A percentile compares a stretch with the other conserved stretches of the same genome.
Conservation (phyloP, 495 filamentous ascomycete species). For the Viridothelium virens region DNA sequence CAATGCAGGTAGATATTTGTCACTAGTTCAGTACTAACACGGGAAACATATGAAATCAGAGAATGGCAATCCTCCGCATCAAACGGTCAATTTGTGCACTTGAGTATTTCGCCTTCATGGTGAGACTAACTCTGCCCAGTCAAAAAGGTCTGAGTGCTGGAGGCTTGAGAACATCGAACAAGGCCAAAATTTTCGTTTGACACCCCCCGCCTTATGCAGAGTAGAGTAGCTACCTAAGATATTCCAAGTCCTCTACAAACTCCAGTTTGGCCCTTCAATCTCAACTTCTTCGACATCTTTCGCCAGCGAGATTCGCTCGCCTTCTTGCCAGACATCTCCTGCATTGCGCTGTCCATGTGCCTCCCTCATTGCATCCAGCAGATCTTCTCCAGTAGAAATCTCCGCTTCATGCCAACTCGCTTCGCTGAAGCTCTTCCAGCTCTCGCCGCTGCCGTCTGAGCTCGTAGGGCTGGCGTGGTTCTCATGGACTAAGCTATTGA, state of each 20-base stretch:
- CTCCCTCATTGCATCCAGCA: conserved; percentile 4
- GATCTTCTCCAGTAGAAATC: conserved; percentile 2
- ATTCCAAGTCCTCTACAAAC: background rate
- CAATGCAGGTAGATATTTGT: too few species aligned
- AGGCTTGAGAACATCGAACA: too few species aligned
- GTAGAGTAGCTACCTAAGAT: too few species aligned
- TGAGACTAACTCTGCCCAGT: too few species aligned
- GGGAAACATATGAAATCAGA: too few species aligned
- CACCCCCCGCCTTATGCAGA: too few species aligned
- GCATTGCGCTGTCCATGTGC: background rate
- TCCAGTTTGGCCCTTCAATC: background rate
- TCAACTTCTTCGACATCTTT: background rate
- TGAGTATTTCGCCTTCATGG: too few species aligned
- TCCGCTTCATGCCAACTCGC: conserved; percentile 12
- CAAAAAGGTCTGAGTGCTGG: too few species aligned
- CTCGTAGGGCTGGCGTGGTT: background rate
- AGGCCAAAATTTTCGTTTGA: too few species aligned
- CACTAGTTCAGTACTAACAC: too few species aligned
- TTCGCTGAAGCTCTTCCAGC: conserved; percentile 9
- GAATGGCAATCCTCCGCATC: too few species aligned
- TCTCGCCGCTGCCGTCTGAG: background rate
- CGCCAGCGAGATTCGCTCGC: background rate
- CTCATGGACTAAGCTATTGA: background rate
- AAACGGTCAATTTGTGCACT: too few species aligned
- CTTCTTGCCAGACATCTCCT: background rate